Evolutionary conservation across 352 stramenopile genomes (phyloP).

Genomic region (Pythium volutum): DNA sequence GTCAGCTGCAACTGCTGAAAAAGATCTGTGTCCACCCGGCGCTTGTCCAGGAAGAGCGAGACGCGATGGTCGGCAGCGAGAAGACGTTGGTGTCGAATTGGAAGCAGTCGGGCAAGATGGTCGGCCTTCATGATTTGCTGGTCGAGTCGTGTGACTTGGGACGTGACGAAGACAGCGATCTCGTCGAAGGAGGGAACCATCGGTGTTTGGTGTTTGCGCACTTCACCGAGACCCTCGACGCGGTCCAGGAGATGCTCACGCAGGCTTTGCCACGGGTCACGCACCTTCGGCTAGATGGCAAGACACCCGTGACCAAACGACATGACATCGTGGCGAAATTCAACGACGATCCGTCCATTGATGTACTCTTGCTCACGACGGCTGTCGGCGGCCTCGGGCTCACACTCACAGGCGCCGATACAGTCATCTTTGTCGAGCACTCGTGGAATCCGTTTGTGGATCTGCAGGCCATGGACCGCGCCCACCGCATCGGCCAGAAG

Average conservation of each 20-base stretch:
- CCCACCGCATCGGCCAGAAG: conserved; percentile 75
- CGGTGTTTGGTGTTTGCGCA: conserved; percentile 97
- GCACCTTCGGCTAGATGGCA: conserved; percentile 93
- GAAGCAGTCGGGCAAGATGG: conserved; percentile 91
- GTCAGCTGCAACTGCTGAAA: conserved; percentile 77
- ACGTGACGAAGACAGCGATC: conserved; percentile 11
- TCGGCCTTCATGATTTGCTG: conserved; percentile 72
- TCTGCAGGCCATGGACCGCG: conserved; percentile 90
- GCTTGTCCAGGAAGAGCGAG: conserved; percentile 53
- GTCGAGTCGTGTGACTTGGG: conserved; percentile 65
- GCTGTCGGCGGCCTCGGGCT: conserved; percentile 94
- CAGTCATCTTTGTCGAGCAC: conserved; percentile 97
- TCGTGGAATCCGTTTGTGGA: conserved; percentile 98
- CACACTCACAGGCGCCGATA: conserved; percentile 96
- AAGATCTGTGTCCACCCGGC: conserved; percentile 95
- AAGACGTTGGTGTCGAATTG: conserved; percentile 34
- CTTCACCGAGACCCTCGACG: conserved; percentile 90
- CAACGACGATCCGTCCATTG: conserved; percentile 90
- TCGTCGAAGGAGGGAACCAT: conserved; percentile 45
- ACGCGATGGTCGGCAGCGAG: conserved; percentile 23
- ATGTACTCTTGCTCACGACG: conserved; percentile 96
- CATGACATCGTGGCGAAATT: conserved; percentile 87
- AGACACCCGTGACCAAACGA: conserved; percentile 70
- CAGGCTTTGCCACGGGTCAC: conserved; percentile 54
- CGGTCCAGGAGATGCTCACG: conserved; percentile 89